Evolutionary conservation across 805 yeast species (phyloP).

Genomic region (Candida nitratophila): DNA sequence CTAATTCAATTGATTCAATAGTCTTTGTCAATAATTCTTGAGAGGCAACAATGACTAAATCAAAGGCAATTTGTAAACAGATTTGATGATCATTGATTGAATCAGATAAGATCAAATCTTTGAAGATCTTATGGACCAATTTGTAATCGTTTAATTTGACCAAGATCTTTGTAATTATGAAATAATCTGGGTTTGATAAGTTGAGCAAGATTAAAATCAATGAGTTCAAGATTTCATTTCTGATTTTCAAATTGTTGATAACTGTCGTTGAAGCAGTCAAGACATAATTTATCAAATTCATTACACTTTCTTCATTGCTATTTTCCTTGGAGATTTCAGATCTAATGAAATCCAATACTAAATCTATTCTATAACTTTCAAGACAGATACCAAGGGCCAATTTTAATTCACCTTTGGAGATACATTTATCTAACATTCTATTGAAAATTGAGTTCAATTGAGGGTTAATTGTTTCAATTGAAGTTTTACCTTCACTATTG

Average conservation of each 20-base stretch:
- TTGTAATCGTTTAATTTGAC: conserved; percentile 77
- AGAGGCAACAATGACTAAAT: conserved; percentile 83
- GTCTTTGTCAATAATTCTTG: conserved; percentile 74
- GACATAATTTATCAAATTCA: conserved; percentile 62
- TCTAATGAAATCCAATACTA: conserved; percentile 52
- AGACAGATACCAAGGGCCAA: conserved; percentile 87
- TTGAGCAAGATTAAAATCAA: conserved; percentile 55
- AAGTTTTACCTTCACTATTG: conserved; percentile 24
- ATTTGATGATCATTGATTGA: conserved; percentile 41
- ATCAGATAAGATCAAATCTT: conserved; percentile 38
- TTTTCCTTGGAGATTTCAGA: conserved; percentile 2
- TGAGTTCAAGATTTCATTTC: conserved; percentile 53
- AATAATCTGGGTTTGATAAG: conserved; percentile 67
- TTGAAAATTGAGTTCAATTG: conserved; percentile 70
- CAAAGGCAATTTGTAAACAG: conserved; percentile 93
- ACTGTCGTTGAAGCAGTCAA: conserved; percentile 66
- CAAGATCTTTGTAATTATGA: conserved; percentile 75
- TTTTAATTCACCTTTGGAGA: conserved; percentile 59
- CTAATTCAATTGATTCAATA: conserved; percentile 30
- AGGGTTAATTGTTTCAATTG: conserved; percentile 37
- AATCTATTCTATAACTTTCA: conserved; percentile 82
- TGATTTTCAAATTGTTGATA: conserved; percentile 57
- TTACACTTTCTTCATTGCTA: conserved; percentile 43
- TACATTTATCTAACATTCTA: conserved; percentile 78
- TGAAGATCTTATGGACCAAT: conserved; percentile 64